A percentile compares a stretch with the other conserved stretches of the same genome.
These are phyloP conservation scores for Salix koriyanagi DNA, from an alignment of 345 rosid genomes.

Conservation along the genomic window DNA sequence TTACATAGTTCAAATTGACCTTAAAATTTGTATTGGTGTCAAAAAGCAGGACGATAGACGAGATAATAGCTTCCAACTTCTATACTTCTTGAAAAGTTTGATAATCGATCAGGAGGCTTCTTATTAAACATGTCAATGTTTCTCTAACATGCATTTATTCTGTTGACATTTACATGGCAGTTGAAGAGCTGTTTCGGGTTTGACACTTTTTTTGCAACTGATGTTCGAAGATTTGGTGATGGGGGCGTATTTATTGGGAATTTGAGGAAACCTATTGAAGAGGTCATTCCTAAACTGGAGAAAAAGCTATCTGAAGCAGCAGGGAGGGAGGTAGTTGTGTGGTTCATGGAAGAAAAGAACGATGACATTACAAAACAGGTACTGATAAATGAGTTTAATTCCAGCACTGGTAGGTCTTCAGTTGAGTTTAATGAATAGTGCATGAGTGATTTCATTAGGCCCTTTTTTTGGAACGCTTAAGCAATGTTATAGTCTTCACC, in stretches of 20 bases:
- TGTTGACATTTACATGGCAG: slow-evolving; percentile 40
- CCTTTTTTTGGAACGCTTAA: too few relatives aligned
- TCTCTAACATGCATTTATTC: not conserved
- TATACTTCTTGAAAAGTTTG: not conserved
- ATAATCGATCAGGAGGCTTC: not conserved
- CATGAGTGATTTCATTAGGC: too few relatives aligned
- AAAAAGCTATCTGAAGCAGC: slow-evolving; percentile 80
- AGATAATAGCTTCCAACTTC: too few relatives aligned
- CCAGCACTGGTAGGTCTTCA: too few relatives aligned
- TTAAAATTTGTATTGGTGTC: too few relatives aligned
- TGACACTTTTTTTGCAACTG: slow-evolving; percentile 83
- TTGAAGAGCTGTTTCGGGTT: slow-evolving; percentile 83
- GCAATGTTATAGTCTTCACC: too few relatives aligned
- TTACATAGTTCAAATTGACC: too few relatives aligned
- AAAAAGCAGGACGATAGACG: too few relatives aligned
- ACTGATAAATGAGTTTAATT: not conserved
- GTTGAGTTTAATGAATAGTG: too few relatives aligned
- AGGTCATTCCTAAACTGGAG: slow-evolving; percentile 76
- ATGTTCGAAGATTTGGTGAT: slow-evolving; percentile 90
- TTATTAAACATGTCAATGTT: not conserved
- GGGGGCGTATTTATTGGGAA: slow-evolving; percentile 92
- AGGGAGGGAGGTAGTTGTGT: slow-evolving; percentile 72
- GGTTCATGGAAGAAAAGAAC: slow-evolving; percentile 93
- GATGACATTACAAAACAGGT: slow-evolving; percentile 91
- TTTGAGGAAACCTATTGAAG: slow-evolving; percentile 70